Conservation (phyloP, 257 asterid species). For the Lithospermum erythrorhizon region DNA sequence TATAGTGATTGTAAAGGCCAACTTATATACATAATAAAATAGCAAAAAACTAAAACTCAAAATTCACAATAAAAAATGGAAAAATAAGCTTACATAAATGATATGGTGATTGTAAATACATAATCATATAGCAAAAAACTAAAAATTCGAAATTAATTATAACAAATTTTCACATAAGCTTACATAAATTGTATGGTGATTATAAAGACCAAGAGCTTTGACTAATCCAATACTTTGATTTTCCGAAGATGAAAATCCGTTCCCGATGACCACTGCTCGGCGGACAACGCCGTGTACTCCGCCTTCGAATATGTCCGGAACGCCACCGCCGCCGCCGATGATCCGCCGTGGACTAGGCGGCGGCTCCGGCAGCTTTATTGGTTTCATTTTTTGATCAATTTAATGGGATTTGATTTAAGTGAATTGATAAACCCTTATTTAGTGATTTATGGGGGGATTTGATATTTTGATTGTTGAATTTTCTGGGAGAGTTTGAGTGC, state of each 20-base stretch:
- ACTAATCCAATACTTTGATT: slow-evolving; percentile 88
- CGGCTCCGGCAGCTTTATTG: slow-evolving; percentile 88
- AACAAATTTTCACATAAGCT: slow-evolving; percentile 6
- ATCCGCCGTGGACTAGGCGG: slow-evolving; percentile 65
- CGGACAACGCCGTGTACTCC: slow-evolving; percentile 69
- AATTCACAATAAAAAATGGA: not conserved
- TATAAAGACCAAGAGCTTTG: slow-evolving; percentile 82
- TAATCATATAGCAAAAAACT: too few relatives aligned
- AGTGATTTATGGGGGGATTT: not conserved
- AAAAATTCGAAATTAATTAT: not conserved
- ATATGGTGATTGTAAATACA: slow-evolving; percentile 69
- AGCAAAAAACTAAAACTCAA: too few relatives aligned
- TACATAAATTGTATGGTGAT: slow-evolving; percentile 59
- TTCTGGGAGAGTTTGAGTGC: too few relatives aligned
- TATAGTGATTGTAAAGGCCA: slow-evolving; percentile 63
- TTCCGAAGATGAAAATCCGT: slow-evolving; percentile 86
- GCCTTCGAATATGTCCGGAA: slow-evolving; percentile 77
- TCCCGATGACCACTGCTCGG: slow-evolving; percentile 84
- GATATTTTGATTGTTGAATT: too few relatives aligned
- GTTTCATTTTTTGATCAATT: slow-evolving; percentile 41
- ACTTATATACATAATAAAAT: too few relatives aligned
- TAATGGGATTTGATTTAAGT: too few relatives aligned
- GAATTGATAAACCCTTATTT: not conserved
- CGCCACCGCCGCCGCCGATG: slow-evolving; percentile 30
- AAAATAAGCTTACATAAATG: slow-evolving; percentile 39